Conservation (phyloP, 2,329 filamentous ascomycete genomes). For the Fonsecaea nubica region DNA sequence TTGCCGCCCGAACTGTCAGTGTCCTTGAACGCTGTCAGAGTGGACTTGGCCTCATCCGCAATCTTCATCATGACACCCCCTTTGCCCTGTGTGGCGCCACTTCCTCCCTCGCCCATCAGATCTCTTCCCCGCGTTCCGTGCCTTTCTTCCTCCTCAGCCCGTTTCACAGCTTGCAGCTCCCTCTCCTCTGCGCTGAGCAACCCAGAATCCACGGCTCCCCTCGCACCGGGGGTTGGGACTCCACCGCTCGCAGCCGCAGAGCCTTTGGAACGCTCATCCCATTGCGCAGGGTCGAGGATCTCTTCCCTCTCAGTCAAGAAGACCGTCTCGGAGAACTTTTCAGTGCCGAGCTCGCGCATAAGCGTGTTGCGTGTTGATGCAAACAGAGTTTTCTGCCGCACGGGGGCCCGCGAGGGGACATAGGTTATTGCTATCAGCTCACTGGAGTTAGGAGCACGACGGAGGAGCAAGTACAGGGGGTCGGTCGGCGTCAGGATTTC, state of each 20-base stretch:
- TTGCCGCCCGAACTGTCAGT: constrained; percentile 28
- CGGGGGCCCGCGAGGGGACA: constrained; percentile 67
- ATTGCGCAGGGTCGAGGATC: constrained; percentile 60
- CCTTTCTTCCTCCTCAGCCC: constrained; percentile 64
- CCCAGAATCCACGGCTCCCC: constrained; percentile 48
- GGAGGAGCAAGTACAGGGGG: constrained; percentile 67
- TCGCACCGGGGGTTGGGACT: constrained; percentile 17
- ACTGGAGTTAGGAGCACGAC: constrained; percentile 42
- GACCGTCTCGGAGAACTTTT: constrained; percentile 64
- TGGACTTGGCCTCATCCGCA: constrained; percentile 60
- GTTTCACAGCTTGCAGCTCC: constrained; percentile 62
- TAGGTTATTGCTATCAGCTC: constrained; percentile 63
- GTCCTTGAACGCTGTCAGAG: constrained; percentile 51
- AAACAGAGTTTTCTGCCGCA: constrained; percentile 71
- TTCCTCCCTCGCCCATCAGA: constrained; percentile 53
- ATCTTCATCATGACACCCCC: constrained; percentile 58
- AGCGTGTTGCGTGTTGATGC: constrained; percentile 68
- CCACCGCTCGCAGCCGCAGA: constrained; percentile 32
- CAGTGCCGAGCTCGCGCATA: constrained; percentile 65
- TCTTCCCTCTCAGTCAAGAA: constrained; percentile 67
- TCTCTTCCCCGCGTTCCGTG: constrained; percentile 59
- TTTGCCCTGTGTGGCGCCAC: constrained; percentile 44
- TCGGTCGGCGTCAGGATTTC: constrained; percentile 61
- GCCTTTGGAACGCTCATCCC: constrained; percentile 57
- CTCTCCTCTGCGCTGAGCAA: constrained; percentile 69